Evolutionary conservation across 2,329 filamentous ascomycete genomes (phyloP).

Genomic region (Lasiodiplodia hormozganensis): DNA sequence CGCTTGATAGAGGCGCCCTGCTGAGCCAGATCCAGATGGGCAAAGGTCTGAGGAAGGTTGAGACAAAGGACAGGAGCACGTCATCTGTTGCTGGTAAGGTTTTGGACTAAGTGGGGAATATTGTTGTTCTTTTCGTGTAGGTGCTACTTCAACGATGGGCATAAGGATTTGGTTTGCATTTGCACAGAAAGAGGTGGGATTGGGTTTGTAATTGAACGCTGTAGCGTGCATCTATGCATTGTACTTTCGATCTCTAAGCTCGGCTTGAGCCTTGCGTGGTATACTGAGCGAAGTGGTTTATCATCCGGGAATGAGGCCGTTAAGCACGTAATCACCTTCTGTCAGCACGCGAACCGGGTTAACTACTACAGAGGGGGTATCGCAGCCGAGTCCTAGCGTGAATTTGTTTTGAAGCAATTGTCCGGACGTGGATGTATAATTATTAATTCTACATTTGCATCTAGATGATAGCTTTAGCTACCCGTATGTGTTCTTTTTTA

Average conservation of each 20-base stretch:
- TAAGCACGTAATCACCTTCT: not conserved
- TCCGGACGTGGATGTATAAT: no score
- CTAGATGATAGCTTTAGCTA: no score
- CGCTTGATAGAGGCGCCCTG: constrained; percentile 62
- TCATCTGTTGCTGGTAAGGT: constrained; percentile 80
- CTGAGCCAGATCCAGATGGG: constrained; percentile 85
- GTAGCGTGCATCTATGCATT: constrained; percentile 14
- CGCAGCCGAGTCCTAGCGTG: not conserved
- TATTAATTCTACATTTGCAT: no score
- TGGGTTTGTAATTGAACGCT: not conserved
- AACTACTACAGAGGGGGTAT: not conserved
- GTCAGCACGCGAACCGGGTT: not conserved
- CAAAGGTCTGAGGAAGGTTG: constrained; percentile 80
- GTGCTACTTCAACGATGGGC: not conserved
- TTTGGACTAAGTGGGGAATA: constrained; percentile 37
- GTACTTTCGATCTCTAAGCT: not conserved
- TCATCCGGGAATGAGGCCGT: not conserved
- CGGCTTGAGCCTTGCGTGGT: not conserved
- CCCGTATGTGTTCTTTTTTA: no score
- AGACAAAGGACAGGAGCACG: constrained; percentile 84
- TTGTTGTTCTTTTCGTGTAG: not conserved
- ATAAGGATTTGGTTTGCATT: not conserved
- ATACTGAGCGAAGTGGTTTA: not conserved
- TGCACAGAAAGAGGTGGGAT: not conserved
- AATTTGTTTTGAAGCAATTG: no score